Percentiles rank a stretch among this genome's conserved stretches.
phyloP scores from a whole-genome alignment of 495 filamentous ascomycete species.

The Barbatosphaeria neglecta region DNA sequence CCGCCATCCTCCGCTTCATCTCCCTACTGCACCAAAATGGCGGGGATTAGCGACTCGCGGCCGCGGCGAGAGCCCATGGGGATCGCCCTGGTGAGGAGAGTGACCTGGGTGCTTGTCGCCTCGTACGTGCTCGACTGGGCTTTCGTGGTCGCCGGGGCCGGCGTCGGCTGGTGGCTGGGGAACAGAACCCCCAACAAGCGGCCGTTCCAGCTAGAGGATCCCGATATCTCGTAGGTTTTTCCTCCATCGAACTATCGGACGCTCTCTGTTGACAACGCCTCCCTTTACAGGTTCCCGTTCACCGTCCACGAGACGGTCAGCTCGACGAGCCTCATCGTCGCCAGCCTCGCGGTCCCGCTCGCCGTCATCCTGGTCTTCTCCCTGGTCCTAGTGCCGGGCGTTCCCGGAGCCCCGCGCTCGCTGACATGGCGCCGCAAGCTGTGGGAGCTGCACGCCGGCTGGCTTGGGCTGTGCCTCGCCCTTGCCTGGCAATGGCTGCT shows the following conservation, averaged over 20 bases:
- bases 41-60: no score
- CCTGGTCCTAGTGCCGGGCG: slow-evolving; percentile 50
- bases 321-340: slow-evolving; percentile 41
- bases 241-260: slow-evolving; percentile 30
- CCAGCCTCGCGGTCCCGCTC: slow-evolving; percentile 47
- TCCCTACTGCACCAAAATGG: slow-evolving; percentile 6
- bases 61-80: not conserved
- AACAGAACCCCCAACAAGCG: slow-evolving; percentile 45
- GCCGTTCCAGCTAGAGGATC: slow-evolving; percentile 35
- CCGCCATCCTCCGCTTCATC: slow-evolving; percentile 6
- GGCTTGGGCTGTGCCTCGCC: slow-evolving; percentile 60
- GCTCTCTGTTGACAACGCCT: slow-evolving; percentile 29
- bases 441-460: slow-evolving; percentile 77
- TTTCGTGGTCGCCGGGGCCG: slow-evolving; percentile 25
- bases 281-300: slow-evolving; percentile 50
- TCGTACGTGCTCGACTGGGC: slow-evolving; percentile 39
- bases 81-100: slow-evolving; percentile 10
- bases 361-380: slow-evolving; percentile 59
- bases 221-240: slow-evolving; percentile 29
- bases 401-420: slow-evolving; percentile 52
- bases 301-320: slow-evolving; percentile 63
- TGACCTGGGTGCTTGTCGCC: slow-evolving; percentile 17
- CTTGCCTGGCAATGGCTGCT: slow-evolving; percentile 60
- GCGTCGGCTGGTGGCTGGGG: slow-evolving; percentile 32
- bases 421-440: slow-evolving; percentile 61